Evolutionary conservation across 148 eudicot species (phyloP), one percentile per base, ranked within the genome.

Genomic region (Fagopyrum tataricum): DNA sequence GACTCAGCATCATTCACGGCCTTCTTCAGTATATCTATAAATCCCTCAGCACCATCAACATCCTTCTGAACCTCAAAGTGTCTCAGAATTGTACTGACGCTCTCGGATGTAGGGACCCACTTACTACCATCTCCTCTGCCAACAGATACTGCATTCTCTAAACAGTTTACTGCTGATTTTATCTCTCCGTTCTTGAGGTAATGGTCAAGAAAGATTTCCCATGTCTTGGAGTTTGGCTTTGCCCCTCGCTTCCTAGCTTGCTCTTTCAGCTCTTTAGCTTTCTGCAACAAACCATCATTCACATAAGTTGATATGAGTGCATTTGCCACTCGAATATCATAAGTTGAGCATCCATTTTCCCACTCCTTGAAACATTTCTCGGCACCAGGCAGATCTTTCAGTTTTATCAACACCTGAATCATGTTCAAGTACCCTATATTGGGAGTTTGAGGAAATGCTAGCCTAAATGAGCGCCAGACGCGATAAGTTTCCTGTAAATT

Each of bases 381-480:
- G 18, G 98, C 98, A 73, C 97, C 98, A 26, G 89, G 97, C 78
- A 95, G 53, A 87, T 95, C 98, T 46, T 91, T 88, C 77, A 91
- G 76, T 40, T 85, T 91, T 62, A 88, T 88, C 86, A 95, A 78
- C 64, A 86, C 90, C 61, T 88, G 93, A 61, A 90, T 87, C 98
- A 95, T 88, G 74, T 88, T 90, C 81, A 95, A 77, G 79, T 88
- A 95, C 56, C 93, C 87, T 15, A 84, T 78, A 66, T 90, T 91
- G 23, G 93, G 88, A 62, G 96, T 88, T 81, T 84, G 81, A 49
- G 77, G 86, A 77, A 85, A 95, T n/a, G 97, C 91, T 53, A 91
- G 85, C 82, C 87, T 84, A 70, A 94, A 81, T 51, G 97, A 94
- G 58, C 95, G 93, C 98, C 98, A 94, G 9, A 94, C 81, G 58